Conservation (phyloP, 176 grass and related monocot species). For the Tillandsia leiboldiana region DNA sequence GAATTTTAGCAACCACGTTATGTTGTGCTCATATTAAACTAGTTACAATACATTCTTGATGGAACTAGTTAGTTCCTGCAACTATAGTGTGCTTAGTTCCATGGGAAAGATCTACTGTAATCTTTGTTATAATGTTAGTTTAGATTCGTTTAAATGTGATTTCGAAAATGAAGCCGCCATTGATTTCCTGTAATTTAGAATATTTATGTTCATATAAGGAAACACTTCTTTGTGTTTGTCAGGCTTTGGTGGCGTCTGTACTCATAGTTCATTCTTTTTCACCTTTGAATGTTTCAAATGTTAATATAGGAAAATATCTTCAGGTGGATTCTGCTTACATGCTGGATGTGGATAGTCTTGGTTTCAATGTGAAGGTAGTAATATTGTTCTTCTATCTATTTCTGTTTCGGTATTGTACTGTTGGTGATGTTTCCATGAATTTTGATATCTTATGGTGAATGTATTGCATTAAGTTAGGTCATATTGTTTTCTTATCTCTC, state of each 20-base stretch:
- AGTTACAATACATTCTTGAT: background rate
- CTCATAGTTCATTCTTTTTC: background rate
- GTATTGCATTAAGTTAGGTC: background rate
- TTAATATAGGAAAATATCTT: conserved; percentile 21
- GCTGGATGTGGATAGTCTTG: conserved; percentile 81
- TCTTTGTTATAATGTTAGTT: background rate
- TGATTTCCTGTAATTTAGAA: no score
- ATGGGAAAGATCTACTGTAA: background rate
- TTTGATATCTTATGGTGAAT: background rate
- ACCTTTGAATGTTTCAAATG: background rate
- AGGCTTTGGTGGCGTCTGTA: background rate
- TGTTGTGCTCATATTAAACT: background rate
- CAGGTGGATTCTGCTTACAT: conserved; percentile 94
- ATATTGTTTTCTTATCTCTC: background rate
- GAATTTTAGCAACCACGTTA: background rate
- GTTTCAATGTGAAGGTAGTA: conserved; percentile 87
- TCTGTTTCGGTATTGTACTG: background rate
- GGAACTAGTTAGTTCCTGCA: background rate
- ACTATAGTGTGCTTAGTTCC: background rate
- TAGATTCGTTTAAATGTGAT: no score
- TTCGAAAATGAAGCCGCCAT: no score
- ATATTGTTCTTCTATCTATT: conserved; percentile 8
- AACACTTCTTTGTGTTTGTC: background rate
- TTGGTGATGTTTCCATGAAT: conserved; percentile 13
- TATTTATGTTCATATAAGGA: background rate